Conservation (phyloP, 768 basidiomycete genomes). For the Phlegmacium glaucopus region DNA sequence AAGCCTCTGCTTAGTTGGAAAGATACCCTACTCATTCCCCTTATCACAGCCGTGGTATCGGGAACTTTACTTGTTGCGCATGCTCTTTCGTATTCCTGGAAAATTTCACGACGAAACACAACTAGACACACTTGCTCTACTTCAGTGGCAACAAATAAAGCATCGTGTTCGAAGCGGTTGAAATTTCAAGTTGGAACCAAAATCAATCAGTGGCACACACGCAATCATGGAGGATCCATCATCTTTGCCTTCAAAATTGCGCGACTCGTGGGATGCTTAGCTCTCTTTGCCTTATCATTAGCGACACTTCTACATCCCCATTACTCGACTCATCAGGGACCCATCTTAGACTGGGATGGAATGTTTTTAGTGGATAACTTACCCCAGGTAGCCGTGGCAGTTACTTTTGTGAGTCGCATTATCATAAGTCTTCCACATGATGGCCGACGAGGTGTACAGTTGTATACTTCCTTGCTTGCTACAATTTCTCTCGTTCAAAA, state of each 20-base stretch:
- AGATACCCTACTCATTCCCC: background rate
- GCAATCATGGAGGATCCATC: slow-evolving; percentile 3
- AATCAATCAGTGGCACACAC: background rate
- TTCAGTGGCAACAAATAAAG: background rate
- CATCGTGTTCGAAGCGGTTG: background rate
- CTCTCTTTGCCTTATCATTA: slow-evolving; percentile 5
- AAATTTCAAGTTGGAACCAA: too few relatives aligned
- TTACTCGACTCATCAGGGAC: background rate
- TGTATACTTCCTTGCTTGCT: slow-evolving; percentile 38
- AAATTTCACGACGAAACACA: background rate
- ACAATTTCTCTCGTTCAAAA: slow-evolving; percentile 32
- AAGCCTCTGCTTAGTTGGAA: background rate
- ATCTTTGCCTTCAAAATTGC: slow-evolving; percentile 11
- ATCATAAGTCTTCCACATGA: background rate
- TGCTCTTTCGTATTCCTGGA: background rate
- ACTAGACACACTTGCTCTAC: background rate
- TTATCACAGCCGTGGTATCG: background rate
- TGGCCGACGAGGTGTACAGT: background rate
- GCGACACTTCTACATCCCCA: background rate
- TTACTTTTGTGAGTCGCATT: slow-evolving; percentile 6
- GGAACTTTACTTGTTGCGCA: background rate
- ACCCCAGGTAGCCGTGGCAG: slow-evolving; percentile 4
- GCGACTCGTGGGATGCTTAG: slow-evolving; percentile 7
- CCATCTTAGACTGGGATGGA: background rate
- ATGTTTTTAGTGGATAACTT: background rate